Evolutionary conservation across 2,329 filamentous ascomycete genomes (phyloP).

Genomic region (Orbilia oligospora): DNA sequence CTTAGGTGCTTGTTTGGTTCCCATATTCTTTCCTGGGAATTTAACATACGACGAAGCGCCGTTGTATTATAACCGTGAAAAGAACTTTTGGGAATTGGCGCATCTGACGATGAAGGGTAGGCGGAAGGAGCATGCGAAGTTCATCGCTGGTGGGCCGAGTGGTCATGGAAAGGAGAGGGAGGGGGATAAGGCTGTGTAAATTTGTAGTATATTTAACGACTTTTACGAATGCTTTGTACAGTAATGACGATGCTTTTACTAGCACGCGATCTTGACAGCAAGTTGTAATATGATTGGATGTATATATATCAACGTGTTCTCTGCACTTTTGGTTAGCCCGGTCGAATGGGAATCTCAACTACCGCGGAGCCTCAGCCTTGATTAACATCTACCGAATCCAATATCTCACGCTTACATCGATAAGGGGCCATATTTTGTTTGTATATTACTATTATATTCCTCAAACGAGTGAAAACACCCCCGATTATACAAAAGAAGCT

Average conservation of each 20-base stretch:
- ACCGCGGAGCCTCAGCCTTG: too few relatives aligned
- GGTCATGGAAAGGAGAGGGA: neutral
- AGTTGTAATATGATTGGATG: neutral
- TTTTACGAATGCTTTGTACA: neutral
- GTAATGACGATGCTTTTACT: too few relatives aligned
- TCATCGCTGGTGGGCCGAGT: slow-evolving; percentile 13
- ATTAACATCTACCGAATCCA: neutral
- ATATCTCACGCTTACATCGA: slow-evolving; percentile 3
- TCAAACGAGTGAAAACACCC: slow-evolving; percentile 42
- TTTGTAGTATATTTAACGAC: slow-evolving; percentile 5
- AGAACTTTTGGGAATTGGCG: slow-evolving; percentile 59
- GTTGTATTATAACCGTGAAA: slow-evolving; percentile 57
- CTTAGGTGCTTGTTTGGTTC: slow-evolving; percentile 65
- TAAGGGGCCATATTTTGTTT: neutral
- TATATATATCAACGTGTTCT: slow-evolving; percentile 2
- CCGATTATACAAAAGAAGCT: slow-evolving; percentile 28
- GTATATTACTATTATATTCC: slow-evolving; percentile 48
- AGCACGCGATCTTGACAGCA: neutral
- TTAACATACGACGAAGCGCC: slow-evolving; percentile 49
- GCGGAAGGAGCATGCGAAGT: slow-evolving; percentile 48
- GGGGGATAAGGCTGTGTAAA: slow-evolving; percentile 22
- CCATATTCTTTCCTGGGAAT: slow-evolving; percentile 65
- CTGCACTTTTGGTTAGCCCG: slow-evolving; percentile 3
- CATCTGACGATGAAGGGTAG: slow-evolving; percentile 51
- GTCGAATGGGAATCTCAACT: neutral